A percentile compares a stretch with the other conserved stretches of the same genome.
Conservation (phyloP, 805 yeast species). For the Monosporozyma yasuniensis region DNA sequence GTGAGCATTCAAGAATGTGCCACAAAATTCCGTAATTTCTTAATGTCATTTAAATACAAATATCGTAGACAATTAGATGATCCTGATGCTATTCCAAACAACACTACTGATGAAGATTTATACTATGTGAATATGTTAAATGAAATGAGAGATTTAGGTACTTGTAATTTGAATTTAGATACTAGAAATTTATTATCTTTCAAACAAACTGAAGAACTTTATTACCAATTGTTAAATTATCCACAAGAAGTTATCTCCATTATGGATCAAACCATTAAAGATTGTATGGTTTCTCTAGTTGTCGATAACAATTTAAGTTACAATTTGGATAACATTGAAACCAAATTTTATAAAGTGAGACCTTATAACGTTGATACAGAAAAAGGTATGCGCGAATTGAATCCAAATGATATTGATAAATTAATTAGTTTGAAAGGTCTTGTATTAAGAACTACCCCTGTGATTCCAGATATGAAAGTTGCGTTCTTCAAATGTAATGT, state of each 20-base stretch:
- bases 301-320: slow-evolving; percentile 47
- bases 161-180: slow-evolving; percentile 78
- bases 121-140: slow-evolving; percentile 67
- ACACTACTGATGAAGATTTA: slow-evolving; percentile 58
- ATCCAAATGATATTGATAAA: slow-evolving; percentile 91
- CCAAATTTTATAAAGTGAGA: slow-evolving; percentile 75
- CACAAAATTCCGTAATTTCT: slow-evolving; percentile 68
- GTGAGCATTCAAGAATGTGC: slow-evolving; percentile 86
- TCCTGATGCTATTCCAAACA: slow-evolving; percentile 28
- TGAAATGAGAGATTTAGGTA: slow-evolving; percentile 67
- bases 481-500: slow-evolving; percentile 94
- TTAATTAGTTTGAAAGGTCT: slow-evolving; percentile 85
- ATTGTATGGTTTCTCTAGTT: slow-evolving; percentile 70
- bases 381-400: slow-evolving; percentile 82
- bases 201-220: slow-evolving; percentile 67
- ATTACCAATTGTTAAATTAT: slow-evolving; percentile 78
- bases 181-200: slow-evolving; percentile 69
- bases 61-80: slow-evolving; percentile 48
- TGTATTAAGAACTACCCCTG: slow-evolving; percentile 77
- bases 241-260: slow-evolving; percentile 97
- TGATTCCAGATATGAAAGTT: slow-evolving; percentile 95
- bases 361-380: slow-evolving; percentile 73
- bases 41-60: slow-evolving; percentile 74
- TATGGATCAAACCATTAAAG: slow-evolving; percentile 93
- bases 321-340: slow-evolving; percentile 59